Conservation (phyloP, 129 eudicot species). For the Flaveria robusta region DNA sequence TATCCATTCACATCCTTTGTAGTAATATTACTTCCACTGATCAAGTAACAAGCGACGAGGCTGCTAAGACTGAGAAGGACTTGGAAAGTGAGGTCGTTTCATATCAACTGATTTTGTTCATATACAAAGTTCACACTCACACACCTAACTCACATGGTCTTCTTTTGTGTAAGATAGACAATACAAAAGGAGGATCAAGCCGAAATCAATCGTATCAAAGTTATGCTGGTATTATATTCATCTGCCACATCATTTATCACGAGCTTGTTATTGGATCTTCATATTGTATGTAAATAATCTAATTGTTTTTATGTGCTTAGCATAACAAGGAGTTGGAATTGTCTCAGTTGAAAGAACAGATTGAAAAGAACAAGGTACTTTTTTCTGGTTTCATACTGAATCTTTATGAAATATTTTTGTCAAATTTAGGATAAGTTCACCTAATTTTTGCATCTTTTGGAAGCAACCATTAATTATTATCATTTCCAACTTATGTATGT, state of each 20-base stretch:
- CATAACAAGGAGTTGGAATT: constrained; percentile 91
- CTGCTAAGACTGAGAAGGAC: constrained; percentile 28
- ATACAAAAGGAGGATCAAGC: constrained; percentile 52
- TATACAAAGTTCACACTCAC: constrained; percentile 7
- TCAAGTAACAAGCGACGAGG: constrained; percentile 34
- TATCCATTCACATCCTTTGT: constrained; percentile 27
- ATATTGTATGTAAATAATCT: constrained; percentile 8
- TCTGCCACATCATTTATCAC: constrained; percentile 2
- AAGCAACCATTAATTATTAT: not conserved
- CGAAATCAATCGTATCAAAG: constrained; percentile 71
- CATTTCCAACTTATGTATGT: not conserved
- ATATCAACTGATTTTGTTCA: constrained; percentile 1
- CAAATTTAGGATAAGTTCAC: constrained; percentile 1
- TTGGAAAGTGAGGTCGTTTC: constrained; percentile 48
- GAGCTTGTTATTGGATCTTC: constrained; percentile 20
- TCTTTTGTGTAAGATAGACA: constrained; percentile 37
- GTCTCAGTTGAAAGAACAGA: constrained; percentile 68
- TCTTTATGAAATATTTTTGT: not conserved
- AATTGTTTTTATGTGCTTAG: constrained; percentile 43
- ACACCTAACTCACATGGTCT: constrained; percentile 2
- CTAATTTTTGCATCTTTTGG: not conserved
- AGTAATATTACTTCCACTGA: constrained; percentile 34
- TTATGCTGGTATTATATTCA: constrained; percentile 66
- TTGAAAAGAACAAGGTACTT: constrained; percentile 89
- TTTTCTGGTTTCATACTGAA: not conserved